Evolutionary conservation across 2,329 filamentous ascomycete species (phyloP), one percentile per base, ranked within the genome.

Genomic region (Fusarium palustre): DNA sequence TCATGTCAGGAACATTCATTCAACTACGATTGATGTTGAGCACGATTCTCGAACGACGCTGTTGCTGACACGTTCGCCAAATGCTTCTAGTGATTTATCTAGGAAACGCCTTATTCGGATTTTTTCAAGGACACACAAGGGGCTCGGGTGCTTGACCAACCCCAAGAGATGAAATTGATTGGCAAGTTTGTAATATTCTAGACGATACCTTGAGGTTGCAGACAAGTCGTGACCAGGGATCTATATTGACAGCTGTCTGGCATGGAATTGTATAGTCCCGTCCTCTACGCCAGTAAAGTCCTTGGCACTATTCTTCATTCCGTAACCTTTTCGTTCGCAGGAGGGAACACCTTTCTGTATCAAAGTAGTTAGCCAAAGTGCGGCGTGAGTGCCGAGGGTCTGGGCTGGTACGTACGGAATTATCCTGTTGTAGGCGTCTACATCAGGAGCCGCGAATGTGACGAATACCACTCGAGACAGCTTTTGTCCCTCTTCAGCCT

Each of bases 381-480:
- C 10, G 18, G 39, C n/a, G 38, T 16, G 22, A 10, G 16, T 25
- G 24, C 22, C 18, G 7, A 25, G n/a, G 20, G 33, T 22, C 12
- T 5, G 39, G n/a, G 10, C n/a, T 11, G 13, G n/a, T n/a, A 76
- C 79, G 72, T 80, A 97, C 94, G 94, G 92, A 13, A 97, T 79
- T 36, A 84, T 80, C 25, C 86, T 72, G 53, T 90, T 84, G 77
- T 98, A 98, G 0, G 91, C 90, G 39, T 82, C 79, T 62, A 91
- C 88, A 73, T 98, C 94, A 80, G 94, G 94, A 55, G 83, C 78
- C 76, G 92, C 84, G 78, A 97, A 97, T 18, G 90, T 92, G 75
- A 94, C 94, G 81, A 98, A 97, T 20, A 97, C 85, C 15, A 98
- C 87, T 71, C 88, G 87, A 45, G 93, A 87, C 31, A 97, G 78